Conservation (phyloP, 805 yeast genomes). For the Kuraishia capsulata region DNA sequence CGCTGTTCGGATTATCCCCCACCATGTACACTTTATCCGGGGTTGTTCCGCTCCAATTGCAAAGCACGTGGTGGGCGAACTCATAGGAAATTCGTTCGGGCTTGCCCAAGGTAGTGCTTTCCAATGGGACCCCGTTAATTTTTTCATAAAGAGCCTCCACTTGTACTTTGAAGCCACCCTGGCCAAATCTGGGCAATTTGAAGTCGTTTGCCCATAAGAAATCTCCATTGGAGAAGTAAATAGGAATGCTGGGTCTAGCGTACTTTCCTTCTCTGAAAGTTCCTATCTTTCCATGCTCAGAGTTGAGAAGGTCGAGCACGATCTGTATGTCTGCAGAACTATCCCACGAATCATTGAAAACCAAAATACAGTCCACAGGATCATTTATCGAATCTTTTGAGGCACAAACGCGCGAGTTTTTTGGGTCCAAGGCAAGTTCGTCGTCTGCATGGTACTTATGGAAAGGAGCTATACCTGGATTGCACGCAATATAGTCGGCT, state of each 20-base stretch:
- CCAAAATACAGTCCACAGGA: slow-evolving; percentile 62
- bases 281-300: slow-evolving; percentile 55
- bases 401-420: slow-evolving; percentile 15
- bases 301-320: slow-evolving; percentile 58
- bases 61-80: slow-evolving; percentile 67
- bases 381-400: slow-evolving; percentile 3
- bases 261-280: slow-evolving; percentile 32
- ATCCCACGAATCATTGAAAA: slow-evolving; percentile 86
- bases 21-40: slow-evolving; percentile 78
- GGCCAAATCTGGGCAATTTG: slow-evolving; percentile 73
- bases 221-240: slow-evolving; percentile 76
- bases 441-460: slow-evolving; percentile 38
- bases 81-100: slow-evolving; percentile 76
- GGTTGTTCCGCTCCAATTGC: slow-evolving; percentile 32
- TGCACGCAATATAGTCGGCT: slow-evolving; percentile 54
- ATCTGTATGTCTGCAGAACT: slow-evolving; percentile 81
- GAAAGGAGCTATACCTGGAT: slow-evolving; percentile 61
- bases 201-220: slow-evolving; percentile 84
- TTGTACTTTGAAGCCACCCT: slow-evolving; percentile 72
- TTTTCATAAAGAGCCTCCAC: slow-evolving; percentile 52
- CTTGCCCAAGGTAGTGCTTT: slow-evolving; percentile 64
- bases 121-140: slow-evolving; percentile 35
- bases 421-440: slow-evolving; percentile 28
- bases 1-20: slow-evolving; percentile 94
- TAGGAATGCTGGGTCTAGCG: slow-evolving; percentile 50